Percentiles rank a stretch among this genome's conserved stretches.
Conservation (phyloP, 139 green algal genomes). For the Edaphochlamys debaryana region DNA sequence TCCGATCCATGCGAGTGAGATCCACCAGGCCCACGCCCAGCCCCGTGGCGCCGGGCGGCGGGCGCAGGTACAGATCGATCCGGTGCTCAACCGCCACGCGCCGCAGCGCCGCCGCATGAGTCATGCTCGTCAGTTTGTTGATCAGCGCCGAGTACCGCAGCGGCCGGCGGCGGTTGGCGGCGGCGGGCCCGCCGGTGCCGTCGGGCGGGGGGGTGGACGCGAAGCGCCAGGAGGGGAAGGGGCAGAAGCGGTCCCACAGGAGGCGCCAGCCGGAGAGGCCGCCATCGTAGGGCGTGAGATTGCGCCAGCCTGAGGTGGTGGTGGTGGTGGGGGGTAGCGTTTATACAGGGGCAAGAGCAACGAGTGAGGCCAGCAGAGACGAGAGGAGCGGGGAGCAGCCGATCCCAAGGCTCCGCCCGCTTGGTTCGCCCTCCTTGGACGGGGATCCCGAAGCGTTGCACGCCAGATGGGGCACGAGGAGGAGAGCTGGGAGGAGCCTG, state of each 20-base stretch:
- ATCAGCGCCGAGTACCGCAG: slow-evolving; percentile 67
- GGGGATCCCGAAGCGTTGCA: no score
- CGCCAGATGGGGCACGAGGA: no score
- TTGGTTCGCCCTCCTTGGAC: no score
- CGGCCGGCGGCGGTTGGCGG: not conserved
- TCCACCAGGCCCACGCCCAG: slow-evolving; percentile 60
- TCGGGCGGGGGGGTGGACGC: not conserved
- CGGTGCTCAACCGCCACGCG: slow-evolving; percentile 65
- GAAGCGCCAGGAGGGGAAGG: slow-evolving; percentile 33
- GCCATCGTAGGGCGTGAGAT: slow-evolving; percentile 73
- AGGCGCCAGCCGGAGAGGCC: slow-evolving; percentile 79
- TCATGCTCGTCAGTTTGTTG: slow-evolving; percentile 76
- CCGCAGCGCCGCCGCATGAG: slow-evolving; percentile 71
- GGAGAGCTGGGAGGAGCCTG: no score
- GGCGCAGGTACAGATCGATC: slow-evolving; percentile 86
- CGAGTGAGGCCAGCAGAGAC: no score
- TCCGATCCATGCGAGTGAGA: slow-evolving; percentile 76
- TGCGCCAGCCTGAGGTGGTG: slow-evolving; percentile 68
- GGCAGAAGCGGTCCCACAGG: slow-evolving; percentile 83
- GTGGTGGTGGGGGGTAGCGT: no score
- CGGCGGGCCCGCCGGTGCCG: no score
- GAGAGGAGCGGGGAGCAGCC: no score
- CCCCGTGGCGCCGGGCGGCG: slow-evolving; percentile 53
- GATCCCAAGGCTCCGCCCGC: no score
- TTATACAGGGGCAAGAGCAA: no score